Evolutionary conservation across 495 filamentous ascomycete genomes (phyloP), one percentile per base, ranked within the genome.

Genomic region (Chaetomidium leptoderma): DNA sequence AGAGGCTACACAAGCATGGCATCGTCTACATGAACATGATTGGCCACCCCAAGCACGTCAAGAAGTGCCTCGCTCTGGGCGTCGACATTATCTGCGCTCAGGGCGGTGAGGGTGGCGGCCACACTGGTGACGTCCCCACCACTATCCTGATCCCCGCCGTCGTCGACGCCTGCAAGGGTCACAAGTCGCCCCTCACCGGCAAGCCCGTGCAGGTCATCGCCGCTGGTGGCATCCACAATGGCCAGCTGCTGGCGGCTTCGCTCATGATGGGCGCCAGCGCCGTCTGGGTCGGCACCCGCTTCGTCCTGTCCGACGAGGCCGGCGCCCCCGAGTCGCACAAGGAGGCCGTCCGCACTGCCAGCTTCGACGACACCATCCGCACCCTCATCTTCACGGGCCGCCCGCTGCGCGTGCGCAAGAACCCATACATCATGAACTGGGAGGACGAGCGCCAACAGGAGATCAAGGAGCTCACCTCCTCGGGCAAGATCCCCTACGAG

Each of bases 1-100:
- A 97, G 46, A 85, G 79, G 61, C 84, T 98, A 33, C 93, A 98
- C 82, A 81, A 83, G 61, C 78, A 83, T 67, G 92, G 92, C 53
- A 81, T 98, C 59, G 80, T 95, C 53, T 96, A 92, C 83, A 98
- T 98, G 93, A 98, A 98, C 85, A 98, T 98, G 93, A 95, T 98
- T 71, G 93, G 92, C 55, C 93, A 97, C 82, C 95, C 95, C 62
- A 98, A 98, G 83, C 93, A 98, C 77, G 92, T 96, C 47, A 80
- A 86, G 70, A 97, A 97, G 81, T 88, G 87, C 70, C 79, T 98
- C 55, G 92, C 90, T 19, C 81, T 90, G 48, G 93, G 93, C 64
- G 87, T 91, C 33, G 91, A 96, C 70, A 85, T 96, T 64, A 86
- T 96, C 35, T 95, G 89, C 70, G 85, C 88, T 23, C 89, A 92